Evolutionary conservation across 129 eudicot species (phyloP), one percentile per base, ranked within the genome.

Genomic region (Mikania micrantha): DNA sequence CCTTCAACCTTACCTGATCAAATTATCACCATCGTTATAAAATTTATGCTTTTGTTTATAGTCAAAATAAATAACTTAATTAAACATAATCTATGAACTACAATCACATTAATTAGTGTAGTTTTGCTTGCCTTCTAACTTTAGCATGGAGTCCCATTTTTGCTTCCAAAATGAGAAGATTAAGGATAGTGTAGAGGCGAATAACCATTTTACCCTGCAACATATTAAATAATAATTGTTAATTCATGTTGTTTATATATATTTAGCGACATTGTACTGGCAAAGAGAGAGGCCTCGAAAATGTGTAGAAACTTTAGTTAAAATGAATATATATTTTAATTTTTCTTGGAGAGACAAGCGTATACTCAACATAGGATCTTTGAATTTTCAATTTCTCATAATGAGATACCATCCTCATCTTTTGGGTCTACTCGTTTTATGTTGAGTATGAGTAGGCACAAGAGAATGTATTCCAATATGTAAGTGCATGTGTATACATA

Each of bases 161-260:
- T 60, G 78, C 73, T 68, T 81, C 88, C 88, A 80, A 21, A 76
- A 69, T 36, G 86, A 67, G n/a, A 85, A 67, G 27, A 83, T 7
- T 3, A 86, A 19, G 22, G 88, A 73, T 31, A 83, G 31, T 20
- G 78, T 47, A 54, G 84, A 75, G 45, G 86, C 94, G 74, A 86
- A 56, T n/a, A 83, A 67, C 86, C 85, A 78, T 56, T 80, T 83
- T 39, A 49, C 78, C 92, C 92, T 86, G 84, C 57, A 60, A 20
- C 22, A 63, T 17, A 27, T 27, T 12, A 67, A 15, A 25, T 22
- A 11, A 27, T 48, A 9, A 48, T 36, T 9, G n/a, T 53, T 32
- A 53, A 13, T 64, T 67, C 15, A 41, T 69, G n/a, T 40, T 66
- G 7, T 54, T 22, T 54, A 52, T 9, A 24, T 58, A n/a, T 12